Evolutionary conservation across 2,329 filamentous ascomycete genomes (phyloP), one percentile per base, ranked within the genome.

Genomic region (Epicoccum nigrum): DNA sequence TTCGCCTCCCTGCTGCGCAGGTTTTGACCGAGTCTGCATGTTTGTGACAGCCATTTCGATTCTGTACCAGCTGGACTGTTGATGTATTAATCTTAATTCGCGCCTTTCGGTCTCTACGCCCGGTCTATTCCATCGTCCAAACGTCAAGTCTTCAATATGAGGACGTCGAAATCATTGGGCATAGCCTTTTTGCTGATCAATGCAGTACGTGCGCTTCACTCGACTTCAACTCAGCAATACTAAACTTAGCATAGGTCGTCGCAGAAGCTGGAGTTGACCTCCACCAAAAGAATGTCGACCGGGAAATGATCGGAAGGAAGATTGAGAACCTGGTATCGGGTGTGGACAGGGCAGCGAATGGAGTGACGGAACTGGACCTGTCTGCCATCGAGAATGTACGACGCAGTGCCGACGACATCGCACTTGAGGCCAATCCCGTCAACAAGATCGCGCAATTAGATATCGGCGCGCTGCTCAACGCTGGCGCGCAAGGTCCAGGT

Each of bases 1-100:
- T 61, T 71, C 59, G 51, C 60, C 52, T 46, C 54, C 60, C 68
- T 73, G 68, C 69, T 71, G 68, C 59, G 70, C 70, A 71, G 68
- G 62, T 62, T 57, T 62, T 66, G 62, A 65, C 54, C 54, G 63
- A 63, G 61, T 63, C 60, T 68, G 66, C 64, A 69, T 70, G 65
- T 69, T 65, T 68, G 66, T 54, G 55, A 61, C 61, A 50, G 47
- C 53, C 48, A 37, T 58, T 68, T 60, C 41, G 51, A 60, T 56
- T 55, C 48, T 53, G 33, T 53, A 57, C 53, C 68, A 73, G 70
- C 70, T 70, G 70, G 60, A 55, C 70, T 73, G 70, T 68, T 65
- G 42, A 64, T 61, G 51, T 66, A 60, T 58, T 69, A 63, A 69
- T 54, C 23, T 60, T 68, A 68, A 65, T 71, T 30, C 48, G 46